These are phyloP conservation scores for Dictyostelium firmibasis DNA, from an alignment of 78 protist genomes.

Conservation along the genomic window DNA sequence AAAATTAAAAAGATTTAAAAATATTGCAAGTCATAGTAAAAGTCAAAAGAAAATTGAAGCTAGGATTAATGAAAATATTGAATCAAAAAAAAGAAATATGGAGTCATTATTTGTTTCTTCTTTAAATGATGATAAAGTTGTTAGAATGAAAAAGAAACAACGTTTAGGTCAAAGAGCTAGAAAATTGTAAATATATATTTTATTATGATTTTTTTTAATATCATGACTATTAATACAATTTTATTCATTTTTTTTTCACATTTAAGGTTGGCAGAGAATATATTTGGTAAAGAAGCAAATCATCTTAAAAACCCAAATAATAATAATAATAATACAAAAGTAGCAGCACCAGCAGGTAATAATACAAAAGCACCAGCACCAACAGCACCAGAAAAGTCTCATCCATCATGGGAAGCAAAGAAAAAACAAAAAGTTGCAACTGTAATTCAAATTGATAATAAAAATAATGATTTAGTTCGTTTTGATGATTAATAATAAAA, in stretches of 20 bases:
- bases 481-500: neutral
- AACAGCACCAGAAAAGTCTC: neutral
- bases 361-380: neutral
- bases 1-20: constrained; percentile 4
- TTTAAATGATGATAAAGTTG: neutral
- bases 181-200: neutral
- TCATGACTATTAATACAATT: no score
- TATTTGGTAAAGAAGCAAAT: constrained; percentile 22
- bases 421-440: neutral
- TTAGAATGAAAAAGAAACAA: constrained; percentile 9
- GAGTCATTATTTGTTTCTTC: constrained; percentile 15
- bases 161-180: constrained; percentile 18
- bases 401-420: constrained; percentile 49
- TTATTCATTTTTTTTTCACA: no score
- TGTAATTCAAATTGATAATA: neutral
- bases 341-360: neutral
- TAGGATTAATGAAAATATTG: neutral
- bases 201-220: no score
- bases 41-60: neutral
- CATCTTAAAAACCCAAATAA: neutral
- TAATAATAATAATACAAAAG: neutral
- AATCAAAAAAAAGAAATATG: constrained; percentile 5
- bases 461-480: neutral
- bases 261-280: neutral
- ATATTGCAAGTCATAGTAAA: neutral